A percentile compares a stretch with the other conserved stretches of the same genome.
Conservation (phyloP, 1,284 basidiomycete genomes). For the Ceratobasidium sp. region DNA sequence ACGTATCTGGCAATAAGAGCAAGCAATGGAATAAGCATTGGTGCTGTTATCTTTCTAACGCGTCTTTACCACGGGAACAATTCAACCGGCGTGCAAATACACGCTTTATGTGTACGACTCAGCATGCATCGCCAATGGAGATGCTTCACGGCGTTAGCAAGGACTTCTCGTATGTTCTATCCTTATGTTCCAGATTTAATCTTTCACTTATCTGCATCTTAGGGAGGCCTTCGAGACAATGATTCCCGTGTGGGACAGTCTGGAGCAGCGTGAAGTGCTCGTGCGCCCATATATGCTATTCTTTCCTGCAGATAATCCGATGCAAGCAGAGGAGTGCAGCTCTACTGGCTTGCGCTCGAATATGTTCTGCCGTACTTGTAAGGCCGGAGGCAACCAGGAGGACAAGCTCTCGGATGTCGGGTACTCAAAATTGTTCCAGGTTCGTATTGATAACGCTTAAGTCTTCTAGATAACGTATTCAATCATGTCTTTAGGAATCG, state of each 20-base stretch:
- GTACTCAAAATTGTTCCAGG: conserved; percentile 44
- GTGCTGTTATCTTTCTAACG: conserved; percentile 38
- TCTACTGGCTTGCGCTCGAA: conserved; percentile 25
- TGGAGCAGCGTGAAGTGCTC: conserved; percentile 51
- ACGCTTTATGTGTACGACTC: conserved; percentile 40
- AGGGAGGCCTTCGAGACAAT: conserved; percentile 21
- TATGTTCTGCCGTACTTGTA: conserved; percentile 45
- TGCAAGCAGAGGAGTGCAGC: conserved; percentile 46
- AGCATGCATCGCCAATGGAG: conserved; percentile 30
- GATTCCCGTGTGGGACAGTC: conserved; percentile 52
- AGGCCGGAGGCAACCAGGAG: conserved; percentile 40
- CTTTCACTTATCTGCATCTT: not conserved
- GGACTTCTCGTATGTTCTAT: conserved; percentile 21
- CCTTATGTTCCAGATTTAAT: not conserved
- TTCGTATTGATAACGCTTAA: not conserved
- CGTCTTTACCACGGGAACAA: conserved; percentile 10
- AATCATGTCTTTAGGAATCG: too few species aligned
- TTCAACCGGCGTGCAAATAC: conserved; percentile 24
- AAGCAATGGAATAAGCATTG: conserved; percentile 47
- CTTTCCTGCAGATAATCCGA: conserved; percentile 46
- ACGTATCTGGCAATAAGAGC: conserved; percentile 44
- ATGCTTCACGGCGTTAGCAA: conserved; percentile 26
- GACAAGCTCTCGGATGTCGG: conserved; percentile 34
- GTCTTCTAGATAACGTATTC: not conserved
- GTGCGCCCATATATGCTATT: conserved; percentile 7